phyloP scores from a whole-genome alignment of 257 asterid genomes.

The Euphrasia confusa region DNA sequence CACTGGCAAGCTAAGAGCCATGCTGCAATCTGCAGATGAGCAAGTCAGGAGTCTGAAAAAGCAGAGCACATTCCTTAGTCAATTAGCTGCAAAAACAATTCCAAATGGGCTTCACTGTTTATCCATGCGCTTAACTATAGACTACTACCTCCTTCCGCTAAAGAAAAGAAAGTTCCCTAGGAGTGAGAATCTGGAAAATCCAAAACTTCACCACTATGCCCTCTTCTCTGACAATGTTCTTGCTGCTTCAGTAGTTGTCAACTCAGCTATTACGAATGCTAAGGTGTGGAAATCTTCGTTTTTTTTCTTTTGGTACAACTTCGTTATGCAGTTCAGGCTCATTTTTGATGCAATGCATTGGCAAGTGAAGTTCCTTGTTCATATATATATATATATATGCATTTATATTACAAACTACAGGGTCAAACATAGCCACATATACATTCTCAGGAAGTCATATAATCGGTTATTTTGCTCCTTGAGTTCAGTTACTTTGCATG shows the following conservation, averaged over 20 bases:
- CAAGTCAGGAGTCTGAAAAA: conserved; percentile 94
- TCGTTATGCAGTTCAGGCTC: conserved; percentile 17
- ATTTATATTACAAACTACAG: not conserved
- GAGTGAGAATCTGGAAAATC: conserved; percentile 81
- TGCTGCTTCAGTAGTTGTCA: conserved; percentile 97
- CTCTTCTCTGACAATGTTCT: conserved; percentile 95
- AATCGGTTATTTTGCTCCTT: not conserved
- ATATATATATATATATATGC: not conserved
- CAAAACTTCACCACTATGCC: conserved; percentile 85
- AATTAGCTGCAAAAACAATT: conserved; percentile 92
- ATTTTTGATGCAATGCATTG: conserved; percentile 17
- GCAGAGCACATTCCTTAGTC: conserved; percentile 97
- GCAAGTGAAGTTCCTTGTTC: conserved; percentile 16
- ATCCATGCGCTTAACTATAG: conserved; percentile 89
- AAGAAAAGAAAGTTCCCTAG: conserved; percentile 80
- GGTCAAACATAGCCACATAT: not conserved
- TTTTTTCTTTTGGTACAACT: conserved; percentile 16
- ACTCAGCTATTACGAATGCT: conserved; percentile 80
- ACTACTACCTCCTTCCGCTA: conserved; percentile 75
- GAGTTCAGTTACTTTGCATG: conserved; percentile 11
- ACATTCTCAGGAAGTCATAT: not conserved
- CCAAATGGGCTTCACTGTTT: conserved; percentile 97
- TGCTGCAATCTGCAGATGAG: conserved; percentile 97
- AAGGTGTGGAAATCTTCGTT: conserved; percentile 46
- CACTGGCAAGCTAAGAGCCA: conserved; percentile 90